A percentile compares a stretch with the other conserved stretches of the same genome.
Conservation (phyloP, 176 grass and related monocot species). For the Hsuehochloa calcarea region DNA sequence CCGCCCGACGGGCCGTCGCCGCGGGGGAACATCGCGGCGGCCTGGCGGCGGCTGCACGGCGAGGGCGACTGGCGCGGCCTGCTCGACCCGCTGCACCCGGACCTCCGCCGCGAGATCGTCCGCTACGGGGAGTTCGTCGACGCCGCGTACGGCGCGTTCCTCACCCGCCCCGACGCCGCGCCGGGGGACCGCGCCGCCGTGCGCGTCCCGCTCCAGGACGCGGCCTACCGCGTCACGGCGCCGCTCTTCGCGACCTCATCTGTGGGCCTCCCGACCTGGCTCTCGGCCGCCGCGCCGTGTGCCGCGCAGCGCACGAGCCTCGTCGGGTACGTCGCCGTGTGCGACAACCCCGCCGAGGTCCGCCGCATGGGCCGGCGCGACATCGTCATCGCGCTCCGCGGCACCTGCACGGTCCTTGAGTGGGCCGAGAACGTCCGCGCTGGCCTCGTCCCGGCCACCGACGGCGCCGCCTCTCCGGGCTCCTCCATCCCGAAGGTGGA, state of each 20-base stretch:
- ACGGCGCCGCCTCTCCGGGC: background rate
- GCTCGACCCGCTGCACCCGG: slow-evolving; percentile 53
- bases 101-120: slow-evolving; percentile 72
- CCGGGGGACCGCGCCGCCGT: background rate
- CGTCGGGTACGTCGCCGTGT: slow-evolving; percentile 66
- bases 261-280: slow-evolving; percentile 29
- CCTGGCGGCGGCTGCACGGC: slow-evolving; percentile 47
- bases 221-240: slow-evolving; percentile 48
- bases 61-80: slow-evolving; percentile 42
- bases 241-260: slow-evolving; percentile 53
- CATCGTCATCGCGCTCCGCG: slow-evolving; percentile 63
- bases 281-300: slow-evolving; percentile 35
- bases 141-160: slow-evolving; percentile 59
- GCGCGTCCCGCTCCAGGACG: slow-evolving; percentile 38
- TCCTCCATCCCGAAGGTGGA: slow-evolving; percentile 43
- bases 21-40: slow-evolving; percentile 41
- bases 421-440: slow-evolving; percentile 74
- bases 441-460: slow-evolving; percentile 38
- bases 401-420: slow-evolving; percentile 64
- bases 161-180: slow-evolving; percentile 32
- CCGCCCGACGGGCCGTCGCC: slow-evolving; percentile 43
- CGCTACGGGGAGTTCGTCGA: slow-evolving; percentile 60
- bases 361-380: slow-evolving; percentile 68
- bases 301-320: slow-evolving; percentile 41
- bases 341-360: slow-evolving; percentile 43